A percentile compares a stretch with the other conserved stretches of the same genome.
Conservation (phyloP, 2,329 filamentous ascomycete species). For the Arthrocladium fulminans region DNA sequence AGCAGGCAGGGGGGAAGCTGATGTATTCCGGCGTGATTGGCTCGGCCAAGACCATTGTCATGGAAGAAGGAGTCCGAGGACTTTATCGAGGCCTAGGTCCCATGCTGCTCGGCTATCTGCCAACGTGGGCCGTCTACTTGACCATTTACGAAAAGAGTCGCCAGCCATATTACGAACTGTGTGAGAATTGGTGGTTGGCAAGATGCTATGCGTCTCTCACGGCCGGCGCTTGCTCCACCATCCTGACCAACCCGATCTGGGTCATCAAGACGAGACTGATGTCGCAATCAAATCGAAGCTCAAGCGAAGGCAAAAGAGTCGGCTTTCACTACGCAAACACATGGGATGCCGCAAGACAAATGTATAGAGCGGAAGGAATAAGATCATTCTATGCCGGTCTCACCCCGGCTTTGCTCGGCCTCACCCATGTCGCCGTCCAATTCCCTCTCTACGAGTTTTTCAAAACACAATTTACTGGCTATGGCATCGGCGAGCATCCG, state of each 20-base stretch:
- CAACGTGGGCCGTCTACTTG: slow-evolving; percentile 97
- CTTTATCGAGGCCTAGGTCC: slow-evolving; percentile 90
- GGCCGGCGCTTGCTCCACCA: slow-evolving; percentile 83
- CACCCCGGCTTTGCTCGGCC: slow-evolving; percentile 78
- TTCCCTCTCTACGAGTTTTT: slow-evolving; percentile 94
- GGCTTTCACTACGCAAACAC: slow-evolving; percentile 85
- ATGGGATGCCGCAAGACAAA: slow-evolving; percentile 84
- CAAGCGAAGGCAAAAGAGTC: slow-evolving; percentile 42
- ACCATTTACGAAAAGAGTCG: slow-evolving; percentile 91
- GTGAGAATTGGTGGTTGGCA: slow-evolving; percentile 65
- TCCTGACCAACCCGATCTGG: slow-evolving; percentile 97
- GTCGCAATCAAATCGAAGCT: slow-evolving; percentile 65
- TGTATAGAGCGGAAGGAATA: slow-evolving; percentile 86
- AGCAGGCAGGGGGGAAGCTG: slow-evolving; percentile 31
- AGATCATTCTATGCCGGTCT: slow-evolving; percentile 91
- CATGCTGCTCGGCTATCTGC: slow-evolving; percentile 89
- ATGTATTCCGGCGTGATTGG: slow-evolving; percentile 81
- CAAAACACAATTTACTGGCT: slow-evolving; percentile 81
- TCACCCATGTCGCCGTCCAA: slow-evolving; percentile 93
- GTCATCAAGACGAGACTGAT: slow-evolving; percentile 97
- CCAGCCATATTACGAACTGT: slow-evolving; percentile 53
- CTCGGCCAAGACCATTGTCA: slow-evolving; percentile 76
- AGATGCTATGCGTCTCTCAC: slow-evolving; percentile 85
- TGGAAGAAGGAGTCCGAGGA: slow-evolving; percentile 76
- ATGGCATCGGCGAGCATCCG: slow-evolving; percentile 69